phyloP scores from a whole-genome alignment of 495 filamentous ascomycete genomes.

The Aspergillus avenaceus region DNA sequence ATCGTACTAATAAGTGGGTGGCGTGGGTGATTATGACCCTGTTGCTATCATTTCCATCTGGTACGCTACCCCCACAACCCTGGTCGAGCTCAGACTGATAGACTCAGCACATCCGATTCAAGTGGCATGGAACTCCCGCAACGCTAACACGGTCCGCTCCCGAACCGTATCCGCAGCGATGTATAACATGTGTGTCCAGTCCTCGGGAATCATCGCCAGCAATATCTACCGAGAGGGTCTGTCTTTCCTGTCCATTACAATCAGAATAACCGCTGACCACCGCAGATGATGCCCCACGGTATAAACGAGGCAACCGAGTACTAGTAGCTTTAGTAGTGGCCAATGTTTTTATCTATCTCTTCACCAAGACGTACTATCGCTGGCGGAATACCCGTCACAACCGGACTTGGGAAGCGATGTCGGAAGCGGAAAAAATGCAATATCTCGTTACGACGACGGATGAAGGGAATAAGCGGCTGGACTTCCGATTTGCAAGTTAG shows the following conservation, averaged over 20 bases:
- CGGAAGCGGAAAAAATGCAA: conserved; percentile 14
- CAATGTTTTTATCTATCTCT: conserved; percentile 32
- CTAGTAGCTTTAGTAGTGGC: conserved; percentile 42
- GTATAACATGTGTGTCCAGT: conserved; percentile 52
- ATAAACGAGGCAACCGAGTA: conserved; percentile 46
- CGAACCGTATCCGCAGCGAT: conserved; percentile 53
- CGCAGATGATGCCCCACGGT: conserved; percentile 49
- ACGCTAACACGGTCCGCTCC: conserved; percentile 52
- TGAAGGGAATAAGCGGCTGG: conserved; percentile 34
- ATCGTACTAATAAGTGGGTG: neutral
- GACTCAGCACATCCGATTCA: conserved; percentile 21
- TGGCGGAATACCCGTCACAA: conserved; percentile 28
- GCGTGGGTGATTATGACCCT: neutral
- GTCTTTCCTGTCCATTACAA: neutral
- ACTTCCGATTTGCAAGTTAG: conserved; percentile 29
- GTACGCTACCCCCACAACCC: neutral
- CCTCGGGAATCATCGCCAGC: conserved; percentile 46
- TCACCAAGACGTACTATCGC: conserved; percentile 38
- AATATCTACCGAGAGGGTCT: conserved; percentile 52
- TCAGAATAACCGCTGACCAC: neutral
- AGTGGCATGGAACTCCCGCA: conserved; percentile 41
- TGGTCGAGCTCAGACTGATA: too few relatives aligned
- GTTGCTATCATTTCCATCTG: neutral
- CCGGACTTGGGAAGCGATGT: conserved; percentile 15
- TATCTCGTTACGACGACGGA: conserved; percentile 32